Evolutionary conservation across 768 basidiomycete species (phyloP).

Genomic region (Sarcodon aspratus): DNA sequence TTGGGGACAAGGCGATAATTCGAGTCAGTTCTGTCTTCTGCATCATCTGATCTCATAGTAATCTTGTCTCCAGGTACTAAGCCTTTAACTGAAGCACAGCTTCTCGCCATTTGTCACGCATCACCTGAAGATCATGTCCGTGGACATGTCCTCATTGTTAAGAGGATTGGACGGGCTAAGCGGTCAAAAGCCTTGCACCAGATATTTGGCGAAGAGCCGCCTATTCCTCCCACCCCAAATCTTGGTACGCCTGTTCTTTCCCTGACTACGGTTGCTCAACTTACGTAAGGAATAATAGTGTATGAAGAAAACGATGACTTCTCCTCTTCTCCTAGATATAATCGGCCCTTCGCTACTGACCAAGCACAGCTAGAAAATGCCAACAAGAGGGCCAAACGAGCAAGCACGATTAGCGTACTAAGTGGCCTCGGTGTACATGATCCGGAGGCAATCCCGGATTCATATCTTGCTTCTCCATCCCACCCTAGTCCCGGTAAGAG

Average conservation of each 20-base stretch:
- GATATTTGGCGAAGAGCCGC: slow-evolving; percentile 29
- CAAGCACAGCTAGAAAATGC: not conserved
- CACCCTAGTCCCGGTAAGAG: slow-evolving; percentile 22
- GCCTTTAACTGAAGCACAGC: slow-evolving; percentile 70
- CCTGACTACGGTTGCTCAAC: not conserved
- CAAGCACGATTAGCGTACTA: slow-evolving; percentile 89
- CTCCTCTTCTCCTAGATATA: slow-evolving; percentile 1
- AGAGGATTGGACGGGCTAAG: slow-evolving; percentile 35
- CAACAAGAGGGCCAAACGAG: slow-evolving; percentile 67
- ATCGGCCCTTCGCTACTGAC: not conserved
- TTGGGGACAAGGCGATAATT: slow-evolving; percentile 35
- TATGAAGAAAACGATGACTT: not conserved
- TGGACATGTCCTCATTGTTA: slow-evolving; percentile 69
- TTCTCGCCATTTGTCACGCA: slow-evolving; percentile 76
- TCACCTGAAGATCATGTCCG: slow-evolving; percentile 69
- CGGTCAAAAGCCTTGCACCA: slow-evolving; percentile 29
- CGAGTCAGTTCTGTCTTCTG: slow-evolving; percentile 28
- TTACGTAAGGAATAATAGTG: not conserved
- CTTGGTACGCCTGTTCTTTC: slow-evolving; percentile 6
- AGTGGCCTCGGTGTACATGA: slow-evolving; percentile 60
- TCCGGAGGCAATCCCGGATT: slow-evolving; percentile 53
- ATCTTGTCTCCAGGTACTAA: not conserved
- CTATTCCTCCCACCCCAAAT: slow-evolving; percentile 19
- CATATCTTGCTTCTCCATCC: slow-evolving; percentile 21
- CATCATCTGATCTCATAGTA: not conserved